phyloP scores from a whole-genome alignment of 148 eudicot species.

The Camellia granthamiana region DNA sequence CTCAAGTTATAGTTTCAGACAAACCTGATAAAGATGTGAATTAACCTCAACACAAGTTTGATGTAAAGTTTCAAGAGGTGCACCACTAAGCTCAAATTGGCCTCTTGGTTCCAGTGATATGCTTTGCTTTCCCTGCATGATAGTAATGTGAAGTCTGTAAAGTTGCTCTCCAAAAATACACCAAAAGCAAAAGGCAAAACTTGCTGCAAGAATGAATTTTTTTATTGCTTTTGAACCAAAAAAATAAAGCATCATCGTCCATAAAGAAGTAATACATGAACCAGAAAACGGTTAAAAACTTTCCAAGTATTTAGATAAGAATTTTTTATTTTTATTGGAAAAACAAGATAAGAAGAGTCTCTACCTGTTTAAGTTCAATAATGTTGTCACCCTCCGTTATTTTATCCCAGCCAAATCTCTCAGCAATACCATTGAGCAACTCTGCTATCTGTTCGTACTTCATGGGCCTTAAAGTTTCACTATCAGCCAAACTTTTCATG shows the following conservation, averaged over 20 bases:
- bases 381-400: conserved; percentile 93
- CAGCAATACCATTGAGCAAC: conserved; percentile 82
- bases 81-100: too few species aligned
- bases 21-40: too few species aligned
- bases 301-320: not conserved
- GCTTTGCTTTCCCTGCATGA: too few species aligned
- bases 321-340: not conserved
- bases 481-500: conserved; percentile 98
- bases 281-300: not conserved
- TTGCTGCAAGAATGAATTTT: not conserved
- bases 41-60: too few species aligned
- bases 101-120: too few species aligned
- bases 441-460: conserved; percentile 88
- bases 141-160: not conserved
- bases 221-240: not conserved
- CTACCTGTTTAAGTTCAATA: too few species aligned
- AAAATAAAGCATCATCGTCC: not conserved
- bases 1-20: too few species aligned
- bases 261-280: not conserved
- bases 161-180: not conserved
- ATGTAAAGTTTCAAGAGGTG: too few species aligned
- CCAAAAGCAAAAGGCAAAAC: not conserved
- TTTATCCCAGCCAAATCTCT: conserved; percentile 98
- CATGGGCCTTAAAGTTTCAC: conserved; percentile 73
- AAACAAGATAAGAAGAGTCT: too few species aligned